These are phyloP conservation scores for Lipomyces spencermartinsiae DNA, from an alignment of 805 yeast species.

Conservation along the genomic window DNA sequence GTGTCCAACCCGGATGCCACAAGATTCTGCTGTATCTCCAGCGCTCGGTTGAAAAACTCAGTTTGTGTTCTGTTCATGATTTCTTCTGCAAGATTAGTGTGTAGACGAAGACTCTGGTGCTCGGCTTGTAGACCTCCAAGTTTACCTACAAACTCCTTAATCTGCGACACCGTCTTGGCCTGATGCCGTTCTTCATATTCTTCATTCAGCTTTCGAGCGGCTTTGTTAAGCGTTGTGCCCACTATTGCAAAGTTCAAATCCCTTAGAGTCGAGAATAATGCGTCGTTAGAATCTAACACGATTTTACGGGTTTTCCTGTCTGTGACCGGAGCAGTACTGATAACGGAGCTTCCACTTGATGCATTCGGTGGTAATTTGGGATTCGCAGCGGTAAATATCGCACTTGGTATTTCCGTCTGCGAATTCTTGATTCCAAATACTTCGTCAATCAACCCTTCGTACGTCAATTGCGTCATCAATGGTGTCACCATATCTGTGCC, in stretches of 20 bases:
- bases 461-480: conserved; percentile 75
- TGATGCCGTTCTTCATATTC: conserved; percentile 67
- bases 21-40: conserved; percentile 74
- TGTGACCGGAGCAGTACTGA: conserved; percentile 20
- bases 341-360: conserved; percentile 14
- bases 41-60: conserved; percentile 51
- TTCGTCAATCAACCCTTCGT: conserved; percentile 83
- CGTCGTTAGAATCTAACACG: conserved; percentile 50
- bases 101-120: conserved; percentile 73
- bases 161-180: conserved; percentile 65
- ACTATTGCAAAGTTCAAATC: conserved; percentile 78
- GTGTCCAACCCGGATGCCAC: conserved; percentile 58
- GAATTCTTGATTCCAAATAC: conserved; percentile 53
- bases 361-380: conserved; percentile 17
- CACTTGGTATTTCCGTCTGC: conserved; percentile 45
- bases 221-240: conserved; percentile 70
- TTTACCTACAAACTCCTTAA: conserved; percentile 73
- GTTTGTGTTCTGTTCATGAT: conserved; percentile 38
- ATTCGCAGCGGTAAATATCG: conserved; percentile 34
- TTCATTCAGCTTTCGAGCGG: conserved; percentile 73
- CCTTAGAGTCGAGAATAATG: conserved; percentile 58
- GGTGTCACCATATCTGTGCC: conserved; percentile 76
- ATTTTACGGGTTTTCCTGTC: conserved; percentile 38
- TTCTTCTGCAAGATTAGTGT: conserved; percentile 38
- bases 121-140: conserved; percentile 68